phyloP scores from a whole-genome alignment of 1,284 basidiomycete genomes.

The Chalciporus sp. region DNA sequence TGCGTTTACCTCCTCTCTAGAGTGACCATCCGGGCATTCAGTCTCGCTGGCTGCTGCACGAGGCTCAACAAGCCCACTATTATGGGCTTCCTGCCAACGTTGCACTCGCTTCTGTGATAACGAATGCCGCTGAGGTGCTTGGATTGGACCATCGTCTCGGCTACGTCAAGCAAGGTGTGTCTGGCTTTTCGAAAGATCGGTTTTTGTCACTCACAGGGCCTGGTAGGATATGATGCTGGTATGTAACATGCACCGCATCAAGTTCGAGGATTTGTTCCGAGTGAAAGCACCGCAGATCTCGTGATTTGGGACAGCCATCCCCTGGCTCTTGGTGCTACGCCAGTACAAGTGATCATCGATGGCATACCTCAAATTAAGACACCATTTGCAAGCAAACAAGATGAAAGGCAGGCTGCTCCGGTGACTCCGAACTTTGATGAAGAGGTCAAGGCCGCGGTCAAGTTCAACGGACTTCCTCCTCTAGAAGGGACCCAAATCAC shows the following conservation, averaged over 20 bases:
- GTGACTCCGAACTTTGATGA: constrained; percentile 63
- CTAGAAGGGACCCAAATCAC: constrained; percentile 40
- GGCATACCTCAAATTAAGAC: constrained; percentile 59
- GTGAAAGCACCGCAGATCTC: constrained; percentile 53
- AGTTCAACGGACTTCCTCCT: constrained; percentile 68
- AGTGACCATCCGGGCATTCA: constrained; percentile 72
- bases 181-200: background rate
- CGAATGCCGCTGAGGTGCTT: constrained; percentile 60
- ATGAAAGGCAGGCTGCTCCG: constrained; percentile 51
- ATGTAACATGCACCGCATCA: constrained; percentile 1
- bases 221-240: constrained; percentile 38
- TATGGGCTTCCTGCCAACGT: constrained; percentile 49
- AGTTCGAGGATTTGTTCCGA: background rate
- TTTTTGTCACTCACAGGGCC: constrained; percentile 1
- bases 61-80: constrained; percentile 72
- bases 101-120: constrained; percentile 62
- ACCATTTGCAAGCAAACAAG: constrained; percentile 49
- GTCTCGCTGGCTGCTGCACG: constrained; percentile 66
- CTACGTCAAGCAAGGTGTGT: constrained; percentile 50
- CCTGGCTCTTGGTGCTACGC: constrained; percentile 71
- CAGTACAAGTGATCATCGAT: constrained; percentile 70
- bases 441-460: constrained; percentile 54
- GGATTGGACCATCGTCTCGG: constrained; percentile 73
- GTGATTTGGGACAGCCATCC: constrained; percentile 91
- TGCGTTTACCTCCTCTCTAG: constrained; percentile 30